A percentile compares a stretch with the other conserved stretches of the same genome.
These are phyloP conservation scores for Candida oleophila DNA, from an alignment of 805 yeast genomes.

Conservation along the genomic window DNA sequence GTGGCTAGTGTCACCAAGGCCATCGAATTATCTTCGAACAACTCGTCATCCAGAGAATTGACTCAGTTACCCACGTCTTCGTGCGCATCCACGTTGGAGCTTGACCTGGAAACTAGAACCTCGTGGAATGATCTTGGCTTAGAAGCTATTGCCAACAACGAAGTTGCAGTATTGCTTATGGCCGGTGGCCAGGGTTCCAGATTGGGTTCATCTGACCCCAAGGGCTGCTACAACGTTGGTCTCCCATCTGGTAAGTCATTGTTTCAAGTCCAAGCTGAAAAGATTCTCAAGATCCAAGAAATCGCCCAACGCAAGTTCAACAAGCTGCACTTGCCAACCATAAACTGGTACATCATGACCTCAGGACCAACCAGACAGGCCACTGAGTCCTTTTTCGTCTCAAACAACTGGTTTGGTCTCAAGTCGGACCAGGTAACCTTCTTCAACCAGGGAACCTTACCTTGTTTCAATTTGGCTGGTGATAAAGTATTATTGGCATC, in stretches of 20 bases:
- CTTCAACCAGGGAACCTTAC: constrained; percentile 94
- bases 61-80: constrained; percentile 49
- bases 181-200: constrained; percentile 99
- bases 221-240: constrained; percentile 89
- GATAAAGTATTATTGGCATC: constrained; percentile 62
- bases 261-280: constrained; percentile 92
- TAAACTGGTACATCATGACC: constrained; percentile 95
- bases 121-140: constrained; percentile 57
- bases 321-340: constrained; percentile 25
- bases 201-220: constrained; percentile 84
- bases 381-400: constrained; percentile 69
- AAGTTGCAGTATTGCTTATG: constrained; percentile 88
- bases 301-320: constrained; percentile 41
- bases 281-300: constrained; percentile 61
- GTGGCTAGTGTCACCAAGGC: constrained; percentile 47
- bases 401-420: constrained; percentile 72
- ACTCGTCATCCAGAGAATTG: constrained; percentile 22
- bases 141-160: constrained; percentile 61
- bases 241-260: constrained; percentile 82
- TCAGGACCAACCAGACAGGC: constrained; percentile 78
- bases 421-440: constrained; percentile 58
- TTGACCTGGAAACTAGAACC: constrained; percentile 25
- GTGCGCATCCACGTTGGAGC: constrained; percentile 51
- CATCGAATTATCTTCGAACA: constrained; percentile 33
- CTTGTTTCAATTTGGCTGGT: constrained; percentile 79